Conservation (phyloP, 345 rosid species). For the Gossypium anomalum region DNA sequence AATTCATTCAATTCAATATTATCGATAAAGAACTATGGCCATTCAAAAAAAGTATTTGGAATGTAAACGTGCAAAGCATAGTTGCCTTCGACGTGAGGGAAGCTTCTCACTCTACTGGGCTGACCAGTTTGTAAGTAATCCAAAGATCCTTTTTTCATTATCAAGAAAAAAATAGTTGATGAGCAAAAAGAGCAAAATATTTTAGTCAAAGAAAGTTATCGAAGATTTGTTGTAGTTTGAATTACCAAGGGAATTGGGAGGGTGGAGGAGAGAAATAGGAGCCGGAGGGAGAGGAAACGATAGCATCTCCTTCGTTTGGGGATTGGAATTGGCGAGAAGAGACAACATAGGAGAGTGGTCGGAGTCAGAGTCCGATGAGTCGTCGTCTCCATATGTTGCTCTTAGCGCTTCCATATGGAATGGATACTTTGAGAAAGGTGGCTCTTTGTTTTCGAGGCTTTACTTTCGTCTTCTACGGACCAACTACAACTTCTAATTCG, state of each 20-base stretch:
- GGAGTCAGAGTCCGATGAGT: slow-evolving; percentile 50
- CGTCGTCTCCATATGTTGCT: slow-evolving; percentile 59
- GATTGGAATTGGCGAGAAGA: slow-evolving; percentile 4
- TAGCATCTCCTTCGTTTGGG: slow-evolving; percentile 12
- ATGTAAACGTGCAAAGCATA: slow-evolving; percentile 84
- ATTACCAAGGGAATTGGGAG: slow-evolving; percentile 52
- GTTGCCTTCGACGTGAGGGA: slow-evolving; percentile 85
- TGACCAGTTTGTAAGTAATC: slow-evolving; percentile 36
- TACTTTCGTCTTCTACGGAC: too few relatives aligned
- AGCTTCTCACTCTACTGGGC: slow-evolving; percentile 65
- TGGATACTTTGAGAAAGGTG: neutral
- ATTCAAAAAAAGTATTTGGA: slow-evolving; percentile 43
- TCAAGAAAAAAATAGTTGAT: slow-evolving; percentile 24
- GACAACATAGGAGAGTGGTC: slow-evolving; percentile 15
- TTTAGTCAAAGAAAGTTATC: too few relatives aligned
- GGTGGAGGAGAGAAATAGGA: slow-evolving; percentile 59
- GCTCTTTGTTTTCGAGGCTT: too few relatives aligned
- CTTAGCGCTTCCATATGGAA: slow-evolving; percentile 51
- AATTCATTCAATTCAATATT: neutral
- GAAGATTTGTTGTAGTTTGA: neutral
- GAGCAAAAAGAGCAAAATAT: neutral
- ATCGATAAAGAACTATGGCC: neutral
- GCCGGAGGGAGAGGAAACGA: slow-evolving; percentile 57
- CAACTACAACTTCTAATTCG: accelerated
- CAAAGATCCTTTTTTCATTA: slow-evolving; percentile 15